A percentile compares a stretch with the other conserved stretches of the same genome.
Conservation (phyloP, 257 asterid species). For the Solanum sejunctum region DNA sequence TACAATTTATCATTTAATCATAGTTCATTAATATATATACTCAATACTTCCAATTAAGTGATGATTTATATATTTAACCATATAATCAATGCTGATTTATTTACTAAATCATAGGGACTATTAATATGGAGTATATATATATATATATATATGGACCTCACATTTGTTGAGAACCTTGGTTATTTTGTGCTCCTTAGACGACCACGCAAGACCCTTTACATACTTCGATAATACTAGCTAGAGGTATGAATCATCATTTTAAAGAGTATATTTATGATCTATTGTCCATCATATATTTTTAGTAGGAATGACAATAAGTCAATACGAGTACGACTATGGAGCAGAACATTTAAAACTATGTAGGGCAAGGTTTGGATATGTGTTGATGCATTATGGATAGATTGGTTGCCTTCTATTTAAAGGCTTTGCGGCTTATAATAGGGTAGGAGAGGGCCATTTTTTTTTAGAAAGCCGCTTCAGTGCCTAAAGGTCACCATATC, state of each 20-base stretch:
- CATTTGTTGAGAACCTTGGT: neutral
- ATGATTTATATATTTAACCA: neutral
- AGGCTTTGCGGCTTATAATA: neutral
- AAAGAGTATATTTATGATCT: neutral
- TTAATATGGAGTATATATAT: neutral
- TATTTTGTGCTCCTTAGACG: neutral
- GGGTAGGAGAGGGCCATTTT: neutral
- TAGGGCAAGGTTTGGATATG: neutral
- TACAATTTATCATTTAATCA: too few species aligned
- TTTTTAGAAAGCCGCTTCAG: neutral
- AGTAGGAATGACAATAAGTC: neutral
- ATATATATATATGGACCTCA: neutral
- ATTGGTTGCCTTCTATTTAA: neutral
- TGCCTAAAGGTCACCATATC: neutral
- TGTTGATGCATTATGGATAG: neutral
- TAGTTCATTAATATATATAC: neutral
- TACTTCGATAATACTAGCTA: neutral
- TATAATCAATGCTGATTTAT: neutral
- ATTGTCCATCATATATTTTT: neutral
- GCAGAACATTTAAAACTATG: neutral
- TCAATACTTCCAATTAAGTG: neutral
- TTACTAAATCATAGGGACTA: neutral
- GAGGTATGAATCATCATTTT: neutral
- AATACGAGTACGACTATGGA: neutral
- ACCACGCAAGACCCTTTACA: neutral